Evolutionary conservation across 2,329 filamentous ascomycete genomes (phyloP), one percentile per base, ranked within the genome.

Genomic region (Periconia sp.): DNA sequence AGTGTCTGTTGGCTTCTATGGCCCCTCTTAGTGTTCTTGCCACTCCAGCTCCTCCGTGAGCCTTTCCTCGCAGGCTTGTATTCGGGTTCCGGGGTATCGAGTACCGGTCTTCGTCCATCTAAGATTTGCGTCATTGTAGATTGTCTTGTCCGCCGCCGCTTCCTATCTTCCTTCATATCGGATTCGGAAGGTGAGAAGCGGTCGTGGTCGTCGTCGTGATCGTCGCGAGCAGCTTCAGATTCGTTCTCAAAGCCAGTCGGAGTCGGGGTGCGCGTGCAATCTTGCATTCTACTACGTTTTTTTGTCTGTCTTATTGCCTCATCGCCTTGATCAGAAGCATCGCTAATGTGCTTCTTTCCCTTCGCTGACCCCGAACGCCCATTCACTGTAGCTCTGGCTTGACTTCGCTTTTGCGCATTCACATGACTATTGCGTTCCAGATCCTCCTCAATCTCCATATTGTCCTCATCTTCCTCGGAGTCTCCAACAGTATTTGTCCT

Each of bases 121-220:
- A 62, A 59, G 6, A 73, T 37, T 41, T 73, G 70, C 15, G 70
- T 73, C 69, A 72, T 72, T 18, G 70, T 73, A 27, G 70, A 72
- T 35, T 73, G 70, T 48, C 65, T 64, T 41, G 59, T 62, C 13
- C 64, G 41, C 17, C 53, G 61, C n/a, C 47, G 54, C 9, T 41
- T 55, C 13, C 18, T 46, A 1, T 48, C 44, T 37, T 41, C 30
- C 46, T 52, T 50, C 31, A 35, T 15, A 27, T 55, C 52, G 20
- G 31, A 20, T 20, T 55, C 52, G 15, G 45, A 46, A 0, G 50
- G 33, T 13, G 44, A 42, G 30, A 42, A 11, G n/a, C 13, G 5
- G 14, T 31, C 40, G 41, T 56, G 23, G 41, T 56, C 57, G 8
- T 54, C 31, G 33, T 37, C 40, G 41, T 56, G 23, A 40, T 56